Evolutionary conservation across 1,284 basidiomycete genomes (phyloP), one percentile per base, ranked within the genome.

Genomic region (Anthracocystis walkeri): DNA sequence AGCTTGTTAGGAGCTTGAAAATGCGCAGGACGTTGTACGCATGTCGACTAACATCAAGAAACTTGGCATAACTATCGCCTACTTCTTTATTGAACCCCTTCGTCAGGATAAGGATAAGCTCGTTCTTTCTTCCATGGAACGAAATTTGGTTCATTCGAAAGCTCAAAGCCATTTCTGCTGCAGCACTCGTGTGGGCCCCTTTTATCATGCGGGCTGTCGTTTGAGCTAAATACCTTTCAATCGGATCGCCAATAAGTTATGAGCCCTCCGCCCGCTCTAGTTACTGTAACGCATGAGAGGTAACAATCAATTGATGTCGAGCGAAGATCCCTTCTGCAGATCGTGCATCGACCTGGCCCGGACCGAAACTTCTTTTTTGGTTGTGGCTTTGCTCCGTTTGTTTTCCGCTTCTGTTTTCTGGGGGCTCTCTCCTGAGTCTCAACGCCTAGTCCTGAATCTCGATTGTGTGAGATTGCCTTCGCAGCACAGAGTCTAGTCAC

Each of bases 251-350:
- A 12, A 38, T 14, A 38, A 16, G n/a, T n/a, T n/a, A n/a, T n/a
- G 35, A 4, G 2, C 35, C 6, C 12, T 14, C 35, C 35, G 6
- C 35, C 3, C 35, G 35, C 35, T 33, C 31, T 10, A 38, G 35
- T 33, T 7, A n/a, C n/a, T n/a, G n/a, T n/a, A 16, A 38, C 10
- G 35, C 35, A 38, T 38, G 14, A 38, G 14, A 12, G 35, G 35
- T 38, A 16, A 27, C 46, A 49, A 20, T 31, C 14, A 4, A n/a
- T 20, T 20, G 18, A 27, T 49, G 48, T 49, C 27, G 48, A 27
- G 31, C 48, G 48, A n/a, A 31, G 48, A 49, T 49, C 48, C 18
- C 48, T 46, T n/a, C 29, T 49, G 48, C 48, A 31, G 48, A 27
- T 25, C 29, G 25, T 8, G 18, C 27, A 18, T 48, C 4, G 7